Base-by-base conservation (phyloP, 225 moss, liverwort and hornwort species). In the Ulota crispa region DNA sequence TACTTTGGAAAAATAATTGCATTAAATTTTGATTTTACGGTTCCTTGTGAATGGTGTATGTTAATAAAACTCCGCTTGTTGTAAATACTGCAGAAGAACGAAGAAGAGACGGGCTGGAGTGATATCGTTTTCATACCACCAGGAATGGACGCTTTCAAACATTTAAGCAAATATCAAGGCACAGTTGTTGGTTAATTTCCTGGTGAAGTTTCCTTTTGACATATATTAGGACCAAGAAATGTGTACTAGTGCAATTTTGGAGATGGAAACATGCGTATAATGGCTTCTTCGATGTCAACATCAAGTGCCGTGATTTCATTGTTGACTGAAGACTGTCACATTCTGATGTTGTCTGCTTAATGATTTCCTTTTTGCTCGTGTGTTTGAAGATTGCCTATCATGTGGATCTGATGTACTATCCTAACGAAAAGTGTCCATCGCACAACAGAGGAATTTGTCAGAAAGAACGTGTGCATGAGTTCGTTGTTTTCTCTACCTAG, bases 41-140 rank as follows among this genome's bases (percentile, higher is more conserved):
- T 31, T 12, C 24, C 21, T 21, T 59, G 26, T 45, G 41, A 65
- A 83, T 66, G 27, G 14, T 53, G 53, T 32, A 21, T 55, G 8
- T 31, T 66, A 31, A 60, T 21, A 5, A 50, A 18, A 50, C 36
- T 73, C 10, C 54, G 2, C 54, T 67, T 62, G 50, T 55, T 68
- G 31, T 14, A 59, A 26, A 63, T 61, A 60, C 76, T 59, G 71
- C 94, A 99, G 95, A 79, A 79, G 62, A 99, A 93, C 55, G 93
- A 91, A 53, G 95, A 92, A 84, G 94, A 92, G 70, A 88, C 93
- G 23, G 96, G 98, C 31, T 99, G 98, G 98, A 94, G 94, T 65
- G 98, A 99, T 82, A 93, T 99, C 69, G 92, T 99, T 45, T 99
- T 99, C 59, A 94, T 99, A 80, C 98, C 98, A 78, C 98, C 94